Evolutionary conservation across 2,329 filamentous ascomycete species (phyloP).

Genomic region (Ophiobolus disseminans): DNA sequence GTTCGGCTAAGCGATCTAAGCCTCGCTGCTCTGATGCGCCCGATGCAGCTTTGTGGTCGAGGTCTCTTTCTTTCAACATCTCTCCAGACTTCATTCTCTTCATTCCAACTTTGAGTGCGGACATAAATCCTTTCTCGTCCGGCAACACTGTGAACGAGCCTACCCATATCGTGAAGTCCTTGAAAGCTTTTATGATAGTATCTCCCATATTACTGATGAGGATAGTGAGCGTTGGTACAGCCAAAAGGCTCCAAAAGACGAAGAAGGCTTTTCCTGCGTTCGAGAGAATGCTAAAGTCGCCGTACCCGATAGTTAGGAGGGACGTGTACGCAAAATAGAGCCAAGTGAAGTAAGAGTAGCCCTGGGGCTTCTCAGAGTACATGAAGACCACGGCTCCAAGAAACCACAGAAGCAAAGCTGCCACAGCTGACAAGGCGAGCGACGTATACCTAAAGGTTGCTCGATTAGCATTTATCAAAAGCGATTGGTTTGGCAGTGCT

Average conservation of each 20-base stretch:
- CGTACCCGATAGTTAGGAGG: constrained; percentile 64
- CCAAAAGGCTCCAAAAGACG: constrained; percentile 63
- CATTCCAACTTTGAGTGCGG: constrained; percentile 41
- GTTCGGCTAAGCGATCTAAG: constrained; percentile 44
- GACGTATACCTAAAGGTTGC: too few relatives aligned
- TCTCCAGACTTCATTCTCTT: constrained; percentile 34
- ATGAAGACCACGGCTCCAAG: constrained; percentile 60
- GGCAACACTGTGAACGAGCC: constrained; percentile 63
- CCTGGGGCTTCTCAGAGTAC: constrained; percentile 53
- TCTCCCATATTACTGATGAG: constrained; percentile 63
- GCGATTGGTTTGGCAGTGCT: too few relatives aligned
- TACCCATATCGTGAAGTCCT: constrained; percentile 63
- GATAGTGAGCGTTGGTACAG: constrained; percentile 62
- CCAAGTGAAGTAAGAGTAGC: constrained; percentile 60
- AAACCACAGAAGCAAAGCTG: constrained; percentile 53
- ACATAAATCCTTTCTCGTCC: constrained; percentile 52
- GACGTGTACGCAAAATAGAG: constrained; percentile 63
- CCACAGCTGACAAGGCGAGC: constrained; percentile 48
- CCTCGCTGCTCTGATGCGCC: constrained; percentile 20
- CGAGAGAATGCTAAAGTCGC: constrained; percentile 55
- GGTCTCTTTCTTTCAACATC: constrained; percentile 18
- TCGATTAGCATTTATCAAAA: too few relatives aligned
- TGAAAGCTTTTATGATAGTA: constrained; percentile 62
- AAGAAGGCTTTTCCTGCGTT: constrained; percentile 64
- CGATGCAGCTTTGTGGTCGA: constrained; percentile 9